Conservation (phyloP, 306 rosid genomes). For the Begonia peltatifolia region DNA sequence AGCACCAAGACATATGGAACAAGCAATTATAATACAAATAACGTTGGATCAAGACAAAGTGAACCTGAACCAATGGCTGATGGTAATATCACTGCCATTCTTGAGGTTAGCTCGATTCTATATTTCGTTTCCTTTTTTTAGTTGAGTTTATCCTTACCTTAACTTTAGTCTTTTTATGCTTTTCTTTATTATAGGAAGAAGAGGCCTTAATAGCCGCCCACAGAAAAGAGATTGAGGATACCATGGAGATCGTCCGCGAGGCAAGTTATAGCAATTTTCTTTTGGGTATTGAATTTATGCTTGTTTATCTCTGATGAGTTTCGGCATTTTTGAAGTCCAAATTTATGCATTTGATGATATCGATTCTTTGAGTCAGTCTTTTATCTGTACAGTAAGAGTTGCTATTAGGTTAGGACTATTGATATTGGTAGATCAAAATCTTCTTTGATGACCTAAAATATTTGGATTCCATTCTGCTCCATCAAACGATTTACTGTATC, state of each 20-base stretch:
- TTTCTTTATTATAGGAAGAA: constrained; percentile 55
- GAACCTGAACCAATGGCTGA: constrained; percentile 48
- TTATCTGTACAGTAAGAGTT: too few relatives aligned
- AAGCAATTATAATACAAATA: constrained; percentile 27
- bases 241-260: constrained; percentile 99
- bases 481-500: too few relatives aligned
- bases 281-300: too few relatives aligned
- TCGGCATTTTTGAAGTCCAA: too few relatives aligned
- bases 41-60: constrained; percentile 31
- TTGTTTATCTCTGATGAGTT: too few relatives aligned
- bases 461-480: too few relatives aligned
- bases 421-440: too few relatives aligned
- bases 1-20: constrained; percentile 42
- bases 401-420: too few relatives aligned
- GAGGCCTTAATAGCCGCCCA: constrained; percentile 92
- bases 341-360: too few relatives aligned
- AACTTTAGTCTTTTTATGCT: constrained; percentile 2
- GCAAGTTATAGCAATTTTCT: constrained; percentile 27
- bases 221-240: constrained; percentile 93
- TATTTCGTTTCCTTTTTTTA: neutral
- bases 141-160: neutral
- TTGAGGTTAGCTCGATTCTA: constrained; percentile 48
- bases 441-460: too few relatives aligned
- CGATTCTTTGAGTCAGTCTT: too few relatives aligned
- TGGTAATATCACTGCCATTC: constrained; percentile 65